Conservation (phyloP, 495 filamentous ascomycete species). For the Trichocladium uniseriatum region DNA sequence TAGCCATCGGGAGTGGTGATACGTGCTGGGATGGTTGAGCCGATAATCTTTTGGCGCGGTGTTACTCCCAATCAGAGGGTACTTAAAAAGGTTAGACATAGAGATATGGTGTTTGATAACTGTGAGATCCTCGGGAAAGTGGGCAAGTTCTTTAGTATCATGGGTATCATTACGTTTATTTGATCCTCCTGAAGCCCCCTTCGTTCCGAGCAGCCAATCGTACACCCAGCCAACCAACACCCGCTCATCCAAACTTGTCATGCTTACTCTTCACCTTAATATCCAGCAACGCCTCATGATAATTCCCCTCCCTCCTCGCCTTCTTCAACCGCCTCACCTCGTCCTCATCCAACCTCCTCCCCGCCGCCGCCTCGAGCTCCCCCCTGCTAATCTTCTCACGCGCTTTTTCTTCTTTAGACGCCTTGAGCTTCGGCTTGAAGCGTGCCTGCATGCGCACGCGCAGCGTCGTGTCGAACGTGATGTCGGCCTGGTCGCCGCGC, state of each 20-base stretch:
- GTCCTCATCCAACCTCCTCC: conserved; percentile 66
- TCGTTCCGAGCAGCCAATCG: no score
- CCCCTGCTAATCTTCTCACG: conserved; percentile 75
- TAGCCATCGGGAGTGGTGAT: no score
- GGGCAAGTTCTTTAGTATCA: not conserved
- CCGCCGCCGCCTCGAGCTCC: conserved; percentile 77
- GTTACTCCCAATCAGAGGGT: no score
- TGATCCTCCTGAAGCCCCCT: not conserved
- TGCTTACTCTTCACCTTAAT: conserved; percentile 92
- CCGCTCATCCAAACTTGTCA: conserved; percentile 63
- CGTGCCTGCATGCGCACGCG: conserved; percentile 88
- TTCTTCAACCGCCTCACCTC: conserved; percentile 77
- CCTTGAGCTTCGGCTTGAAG: conserved; percentile 72
- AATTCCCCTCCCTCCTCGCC: conserved; percentile 78
- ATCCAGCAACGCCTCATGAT: conserved; percentile 80
- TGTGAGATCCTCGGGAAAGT: no score
- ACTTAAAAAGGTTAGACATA: no score
- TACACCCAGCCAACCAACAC: not conserved
- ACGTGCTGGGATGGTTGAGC: no score
- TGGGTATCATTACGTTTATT: not conserved
- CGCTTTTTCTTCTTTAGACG: conserved; percentile 68
- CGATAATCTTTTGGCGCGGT: no score
- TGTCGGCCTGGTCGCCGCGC: conserved; percentile 64
- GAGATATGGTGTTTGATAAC: no score
- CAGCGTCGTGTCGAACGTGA: conserved; percentile 66